Conservation (phyloP, 495 filamentous ascomycete species). For the Amorphotheca resinae region DNA sequence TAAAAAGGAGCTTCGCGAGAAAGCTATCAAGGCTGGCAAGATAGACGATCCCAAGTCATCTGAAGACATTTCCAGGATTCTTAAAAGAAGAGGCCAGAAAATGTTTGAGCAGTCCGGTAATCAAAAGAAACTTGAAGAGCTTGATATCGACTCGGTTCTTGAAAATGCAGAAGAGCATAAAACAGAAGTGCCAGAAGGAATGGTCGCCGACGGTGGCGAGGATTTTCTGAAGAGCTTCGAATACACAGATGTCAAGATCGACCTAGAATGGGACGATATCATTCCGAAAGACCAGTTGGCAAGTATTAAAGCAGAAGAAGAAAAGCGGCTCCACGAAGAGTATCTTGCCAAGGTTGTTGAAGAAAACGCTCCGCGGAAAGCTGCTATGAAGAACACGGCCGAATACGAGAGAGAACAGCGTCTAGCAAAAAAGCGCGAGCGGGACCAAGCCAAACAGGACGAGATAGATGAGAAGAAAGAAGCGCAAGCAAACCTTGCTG, state of each 20-base stretch:
- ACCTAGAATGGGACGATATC: slow-evolving; percentile 92
- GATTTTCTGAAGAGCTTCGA: slow-evolving; percentile 85
- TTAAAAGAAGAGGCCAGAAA: slow-evolving; percentile 85
- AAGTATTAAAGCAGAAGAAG: slow-evolving; percentile 77
- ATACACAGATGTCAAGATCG: slow-evolving; percentile 87
- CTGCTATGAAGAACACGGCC: slow-evolving; percentile 46
- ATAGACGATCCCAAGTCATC: slow-evolving; percentile 66
- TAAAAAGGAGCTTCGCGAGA: slow-evolving; percentile 48
- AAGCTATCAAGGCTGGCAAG: slow-evolving; percentile 34
- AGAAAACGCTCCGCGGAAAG: slow-evolving; percentile 76
- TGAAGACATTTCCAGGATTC: slow-evolving; percentile 83
- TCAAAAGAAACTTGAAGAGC: slow-evolving; percentile 88
- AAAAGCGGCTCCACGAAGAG: slow-evolving; percentile 65
- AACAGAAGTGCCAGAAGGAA: slow-evolving; percentile 78
- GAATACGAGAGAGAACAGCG: slow-evolving; percentile 71
- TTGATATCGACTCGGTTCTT: slow-evolving; percentile 96
- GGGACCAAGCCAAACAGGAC: slow-evolving; percentile 53
- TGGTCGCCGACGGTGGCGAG: slow-evolving; percentile 82
- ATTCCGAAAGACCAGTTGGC: slow-evolving; percentile 89
- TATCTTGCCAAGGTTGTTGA: slow-evolving; percentile 76
- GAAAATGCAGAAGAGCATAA: slow-evolving; percentile 92
- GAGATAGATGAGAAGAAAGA: slow-evolving; percentile 40
- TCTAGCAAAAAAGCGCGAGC: slow-evolving; percentile 82
- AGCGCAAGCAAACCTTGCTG: slow-evolving; percentile 44
- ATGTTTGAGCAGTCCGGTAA: slow-evolving; percentile 97